Base-by-base conservation (phyloP, 768 basidiomycete genomes). In the Clavaria fumosa region DNA sequence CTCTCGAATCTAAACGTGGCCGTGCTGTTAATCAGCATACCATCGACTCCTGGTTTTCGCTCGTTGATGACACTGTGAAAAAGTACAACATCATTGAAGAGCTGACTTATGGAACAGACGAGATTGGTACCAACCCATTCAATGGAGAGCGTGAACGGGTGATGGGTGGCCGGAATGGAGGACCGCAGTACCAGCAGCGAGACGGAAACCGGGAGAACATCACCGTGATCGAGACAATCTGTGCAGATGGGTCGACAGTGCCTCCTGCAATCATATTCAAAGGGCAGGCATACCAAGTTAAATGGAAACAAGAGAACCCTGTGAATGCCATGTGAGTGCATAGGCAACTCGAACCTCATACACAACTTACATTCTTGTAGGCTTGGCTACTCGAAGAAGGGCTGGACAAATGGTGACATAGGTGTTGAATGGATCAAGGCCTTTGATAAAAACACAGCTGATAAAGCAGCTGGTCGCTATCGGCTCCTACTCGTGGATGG, bases 261-360 rank as follows among this genome's bases (percentile, higher is more conserved):
- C 48, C 52, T 1, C 69, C 66, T 3, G 45, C 56, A 11, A 53
- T 66, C 0, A 65, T 66, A 15, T 57, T 55, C 45, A 61, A 64
- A 38, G 64, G 63, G 2, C 41, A 61, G 19, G 48, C 41, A 5
- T 64, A 47, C 44, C 49, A 55, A 35, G 39, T 49, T 3, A 53
- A 46, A 12, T 69, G 67, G 65, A 40, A 38, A 4, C 54, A 62
- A 38, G 46, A 63, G 19, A 66, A 67, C 45, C 61, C 62, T 14
- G 32, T 50, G 10, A 49, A 64, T 19, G 61, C 62, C 20, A 59
- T 47, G 53, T 69, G 42, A 49, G 61, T 49, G 12, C 23, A 41
- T 21, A 30, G 35, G 39, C 37, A 41, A n/a, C 32, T 43, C 0
- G 15, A 37, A 37, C 32, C 12, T 14, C 15, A 23, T 14, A 28